A percentile compares a stretch with the other conserved stretches of the same genome.
Evolutionary conservation across 1,139 yeast genomes (phyloP).

Genomic region (Nadsonia starkeyi-henricii): DNA sequence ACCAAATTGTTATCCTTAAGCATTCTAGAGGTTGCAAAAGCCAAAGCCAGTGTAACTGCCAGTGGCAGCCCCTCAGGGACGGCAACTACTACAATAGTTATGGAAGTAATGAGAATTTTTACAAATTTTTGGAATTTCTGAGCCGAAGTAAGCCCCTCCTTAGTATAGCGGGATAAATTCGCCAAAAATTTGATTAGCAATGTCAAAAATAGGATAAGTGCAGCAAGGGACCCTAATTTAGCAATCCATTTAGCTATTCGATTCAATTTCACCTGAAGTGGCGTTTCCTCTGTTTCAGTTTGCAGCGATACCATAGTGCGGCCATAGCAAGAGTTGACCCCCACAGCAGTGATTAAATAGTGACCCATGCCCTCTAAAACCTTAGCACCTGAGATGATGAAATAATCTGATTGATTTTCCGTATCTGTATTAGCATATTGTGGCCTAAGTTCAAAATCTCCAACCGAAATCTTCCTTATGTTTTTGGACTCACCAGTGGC

Average conservation of each 20-base stretch:
- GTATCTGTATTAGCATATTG: too few relatives aligned
- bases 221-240: conserved; percentile 80
- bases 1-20: conserved; percentile 91
- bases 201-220: conserved; percentile 61
- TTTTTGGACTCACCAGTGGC: conserved; percentile 90
- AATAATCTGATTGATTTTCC: conserved; percentile 37
- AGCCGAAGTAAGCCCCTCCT: conserved; percentile 32
- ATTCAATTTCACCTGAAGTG: conserved; percentile 72
- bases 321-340: conserved; percentile 79
- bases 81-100: conserved; percentile 90
- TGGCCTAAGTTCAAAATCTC: conserved; percentile 8
- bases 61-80: conserved; percentile 97
- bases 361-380: conserved; percentile 76
- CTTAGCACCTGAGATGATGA: conserved; percentile 83
- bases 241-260: conserved; percentile 85
- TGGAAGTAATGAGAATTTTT: conserved; percentile 77
- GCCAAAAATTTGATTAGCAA: conserved; percentile 64
- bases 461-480: conserved; percentile 49
- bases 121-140: conserved; percentile 75
- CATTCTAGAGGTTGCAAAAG: conserved; percentile 97
- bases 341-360: conserved; percentile 83
- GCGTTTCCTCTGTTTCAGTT: conserved; percentile 70
- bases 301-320: conserved; percentile 67
- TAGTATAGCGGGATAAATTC: conserved; percentile 38
- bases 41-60: conserved; percentile 91